Conservation (phyloP, 768 basidiomycete species). For the Vishniacozyma victoriae region DNA sequence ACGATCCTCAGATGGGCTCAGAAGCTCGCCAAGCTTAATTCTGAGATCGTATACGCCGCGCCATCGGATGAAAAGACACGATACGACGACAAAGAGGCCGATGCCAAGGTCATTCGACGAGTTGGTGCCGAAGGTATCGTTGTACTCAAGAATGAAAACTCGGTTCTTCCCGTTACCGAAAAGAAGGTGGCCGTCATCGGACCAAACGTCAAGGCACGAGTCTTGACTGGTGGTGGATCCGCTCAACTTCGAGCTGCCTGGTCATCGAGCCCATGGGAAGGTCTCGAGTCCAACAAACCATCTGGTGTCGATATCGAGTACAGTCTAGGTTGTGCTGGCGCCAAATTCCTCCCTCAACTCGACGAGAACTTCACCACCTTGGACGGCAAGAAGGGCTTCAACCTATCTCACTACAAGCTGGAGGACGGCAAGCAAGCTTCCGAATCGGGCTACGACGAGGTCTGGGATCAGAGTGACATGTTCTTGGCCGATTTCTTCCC, state of each 20-base stretch:
- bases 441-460: slow-evolving; percentile 46
- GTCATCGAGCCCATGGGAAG: slow-evolving; percentile 60
- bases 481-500: slow-evolving; percentile 60
- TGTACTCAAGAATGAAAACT: slow-evolving; percentile 59
- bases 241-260: slow-evolving; percentile 66
- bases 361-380: slow-evolving; percentile 57
- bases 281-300: slow-evolving; percentile 55
- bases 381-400: slow-evolving; percentile 58
- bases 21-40: slow-evolving; percentile 59
- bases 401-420: slow-evolving; percentile 57
- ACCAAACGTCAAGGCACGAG: slow-evolving; percentile 53
- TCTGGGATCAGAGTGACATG: slow-evolving; percentile 58
- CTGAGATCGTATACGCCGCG: slow-evolving; percentile 58
- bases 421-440: slow-evolving; percentile 50
- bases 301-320: slow-evolving; percentile 55
- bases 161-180: slow-evolving; percentile 53
- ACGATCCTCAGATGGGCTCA: slow-evolving; percentile 63
- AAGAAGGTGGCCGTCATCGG: slow-evolving; percentile 64
- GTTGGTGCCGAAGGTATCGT: slow-evolving; percentile 63
- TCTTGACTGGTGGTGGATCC: slow-evolving; percentile 61
- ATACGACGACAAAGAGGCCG: slow-evolving; percentile 46
- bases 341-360: slow-evolving; percentile 65
- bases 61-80: slow-evolving; percentile 15
- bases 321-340: slow-evolving; percentile 56
- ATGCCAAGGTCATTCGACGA: slow-evolving; percentile 56